Evolutionary conservation across 73 alveolate species (phyloP), one percentile per base, ranked within the genome.

Genomic region (Diophrys appendiculata): DNA sequence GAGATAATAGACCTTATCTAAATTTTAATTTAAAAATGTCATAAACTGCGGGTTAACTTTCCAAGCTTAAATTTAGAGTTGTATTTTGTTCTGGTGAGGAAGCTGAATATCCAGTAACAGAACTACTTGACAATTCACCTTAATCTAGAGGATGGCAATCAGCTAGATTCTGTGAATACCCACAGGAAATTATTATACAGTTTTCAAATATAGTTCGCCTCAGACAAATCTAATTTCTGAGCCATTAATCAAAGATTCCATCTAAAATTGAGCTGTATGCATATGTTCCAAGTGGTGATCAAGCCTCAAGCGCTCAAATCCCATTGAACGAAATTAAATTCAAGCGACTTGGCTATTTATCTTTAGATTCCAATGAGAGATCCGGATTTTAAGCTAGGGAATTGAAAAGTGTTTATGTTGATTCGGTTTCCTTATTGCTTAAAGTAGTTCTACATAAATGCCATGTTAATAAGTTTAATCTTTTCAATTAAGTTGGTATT

Each of bases 351-450:
- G 99, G 99, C 52, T 98, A 96, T 84, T 87, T 98, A 33, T 86
- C 97, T 71, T 86, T 98, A 84, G 99, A 98, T 81, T 86, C 96
- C 33, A 98, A 98, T 80, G 99, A 98, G 79, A 94, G 98, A 86
- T 89, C 98, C 25, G 97, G 96, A 80, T 98, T 90, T 79, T 97
- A 98, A 86, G 99, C 99, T 31, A 88, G 99, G 69, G 99, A 98
- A 84, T 92, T 98, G 73, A 92, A 92, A 86, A 81, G 94, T 2
- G 99, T 95, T 3, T 95, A 95, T 81, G 94, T 94, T 18, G 98
- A 95, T 78, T 90, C 96, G 13, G 89, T 90, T 54, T 78, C 95
- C 31, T 76, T 89, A 29, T 87, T 90, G 68, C 88, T 95, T 65
- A 95, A 95, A 81, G 78, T 95, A 65, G 95, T 90, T 68, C 86